Evolutionary conservation across 768 basidiomycete genomes (phyloP).

Genomic region (Lentinula detonsa): DNA sequence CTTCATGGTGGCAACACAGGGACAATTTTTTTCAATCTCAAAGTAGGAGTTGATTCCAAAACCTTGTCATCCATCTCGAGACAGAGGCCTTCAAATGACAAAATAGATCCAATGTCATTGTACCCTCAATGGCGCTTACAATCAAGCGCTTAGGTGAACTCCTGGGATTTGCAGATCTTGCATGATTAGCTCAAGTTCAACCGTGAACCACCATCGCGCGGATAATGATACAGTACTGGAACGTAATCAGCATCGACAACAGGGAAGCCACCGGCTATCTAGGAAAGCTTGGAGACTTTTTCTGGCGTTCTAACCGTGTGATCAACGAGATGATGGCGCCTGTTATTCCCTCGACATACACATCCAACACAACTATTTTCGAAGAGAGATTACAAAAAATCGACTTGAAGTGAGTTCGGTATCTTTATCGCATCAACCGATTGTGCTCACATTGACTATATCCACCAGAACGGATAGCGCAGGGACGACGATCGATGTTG

Average conservation of each 20-base stretch:
- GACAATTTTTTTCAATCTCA: too few relatives aligned
- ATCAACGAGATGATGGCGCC: not conserved
- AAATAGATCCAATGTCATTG: too few relatives aligned
- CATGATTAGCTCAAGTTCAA: too few relatives aligned
- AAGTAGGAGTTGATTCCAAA: too few relatives aligned
- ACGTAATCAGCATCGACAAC: not conserved
- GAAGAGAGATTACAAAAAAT: not conserved
- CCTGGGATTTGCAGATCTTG: too few relatives aligned
- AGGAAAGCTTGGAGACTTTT: not conserved
- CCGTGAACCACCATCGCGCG: too few relatives aligned
- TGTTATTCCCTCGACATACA: not conserved
- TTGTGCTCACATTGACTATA: not conserved
- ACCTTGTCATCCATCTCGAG: too few relatives aligned
- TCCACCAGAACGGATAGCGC: not conserved
- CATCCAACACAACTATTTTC: too few relatives aligned
- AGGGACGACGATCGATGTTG: not conserved
- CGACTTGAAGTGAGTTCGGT: not conserved
- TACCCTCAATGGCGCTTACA: too few relatives aligned
- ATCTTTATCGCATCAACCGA: not conserved
- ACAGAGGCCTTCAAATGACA: too few relatives aligned
- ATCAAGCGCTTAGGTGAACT: too few relatives aligned
- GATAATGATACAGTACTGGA: not conserved
- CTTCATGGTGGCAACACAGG: too few relatives aligned
- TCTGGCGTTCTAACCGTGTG: not conserved
- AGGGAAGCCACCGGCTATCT: not conserved